Conservation (phyloP, 1,284 basidiomycete genomes). For the Abortiporus biennis region DNA sequence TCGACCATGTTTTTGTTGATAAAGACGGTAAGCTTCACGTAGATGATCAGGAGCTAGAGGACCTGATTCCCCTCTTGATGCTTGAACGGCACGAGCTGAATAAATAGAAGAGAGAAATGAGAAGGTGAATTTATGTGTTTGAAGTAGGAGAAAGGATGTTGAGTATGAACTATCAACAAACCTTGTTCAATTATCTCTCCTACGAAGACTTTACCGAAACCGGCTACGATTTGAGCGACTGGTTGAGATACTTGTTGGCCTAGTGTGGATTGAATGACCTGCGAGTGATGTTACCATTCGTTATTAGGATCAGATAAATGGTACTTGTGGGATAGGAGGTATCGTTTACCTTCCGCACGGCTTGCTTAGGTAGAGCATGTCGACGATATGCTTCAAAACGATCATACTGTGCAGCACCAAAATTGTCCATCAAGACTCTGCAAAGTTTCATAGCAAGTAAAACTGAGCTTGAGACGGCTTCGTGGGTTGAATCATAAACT, state of each 20-base stretch:
- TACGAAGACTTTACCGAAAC: slow-evolving; percentile 88
- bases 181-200: slow-evolving; percentile 90
- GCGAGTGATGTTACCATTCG: slow-evolving; percentile 5
- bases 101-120: not conserved
- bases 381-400: slow-evolving; percentile 85
- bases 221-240: slow-evolving; percentile 83
- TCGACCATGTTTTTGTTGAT: slow-evolving; percentile 74
- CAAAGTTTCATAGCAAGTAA: slow-evolving; percentile 3
- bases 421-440: slow-evolving; percentile 84
- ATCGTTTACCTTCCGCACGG: slow-evolving; percentile 63
- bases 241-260: slow-evolving; percentile 83
- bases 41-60: slow-evolving; percentile 83
- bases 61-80: slow-evolving; percentile 65
- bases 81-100: slow-evolving; percentile 71
- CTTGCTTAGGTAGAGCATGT: slow-evolving; percentile 78
- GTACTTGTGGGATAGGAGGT: slow-evolving; percentile 3
- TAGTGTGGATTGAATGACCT: slow-evolving; percentile 82
- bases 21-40: slow-evolving; percentile 80
- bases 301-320: not conserved
- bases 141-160: not conserved
- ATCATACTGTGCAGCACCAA: slow-evolving; percentile 79
- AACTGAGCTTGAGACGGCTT: too few relatives aligned
- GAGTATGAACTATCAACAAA: slow-evolving; percentile 22
- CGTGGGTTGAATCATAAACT: slow-evolving; percentile 17
- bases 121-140: slow-evolving; percentile 1